Percentiles rank a stretch among this genome's conserved stretches.
These are phyloP conservation scores for Pseudogymnoascus sp. DNA, from an alignment of 2,329 filamentous ascomycete species.

Conservation along the genomic window DNA sequence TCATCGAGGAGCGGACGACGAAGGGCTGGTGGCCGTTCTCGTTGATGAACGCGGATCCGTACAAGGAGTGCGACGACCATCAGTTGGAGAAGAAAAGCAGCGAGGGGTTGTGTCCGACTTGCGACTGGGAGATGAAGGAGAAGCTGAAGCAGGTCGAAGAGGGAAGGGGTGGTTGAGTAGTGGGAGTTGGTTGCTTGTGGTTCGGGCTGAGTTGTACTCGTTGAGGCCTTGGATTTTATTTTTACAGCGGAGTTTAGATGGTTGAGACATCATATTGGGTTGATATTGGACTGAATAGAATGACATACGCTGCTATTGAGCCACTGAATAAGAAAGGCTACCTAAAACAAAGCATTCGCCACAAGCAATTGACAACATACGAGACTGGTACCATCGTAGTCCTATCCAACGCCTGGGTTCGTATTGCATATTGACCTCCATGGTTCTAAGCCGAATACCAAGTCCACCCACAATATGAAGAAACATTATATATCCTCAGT, in stretches of 20 bases:
- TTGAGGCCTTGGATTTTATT: background rate
- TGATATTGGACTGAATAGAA: background rate
- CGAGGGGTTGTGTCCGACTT: slow-evolving; percentile 2
- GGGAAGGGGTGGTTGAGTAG: background rate
- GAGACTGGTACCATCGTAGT: background rate
- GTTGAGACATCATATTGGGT: background rate
- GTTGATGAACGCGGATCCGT: background rate
- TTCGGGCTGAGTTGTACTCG: background rate
- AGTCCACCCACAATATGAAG: background rate
- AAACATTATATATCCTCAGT: too few species aligned
- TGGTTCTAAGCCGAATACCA: background rate
- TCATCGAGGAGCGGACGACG: background rate
- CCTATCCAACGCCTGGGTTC: background rate
- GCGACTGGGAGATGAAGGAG: background rate
- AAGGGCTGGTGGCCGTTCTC: background rate
- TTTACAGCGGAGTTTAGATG: background rate
- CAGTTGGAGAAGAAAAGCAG: background rate
- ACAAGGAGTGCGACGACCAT: background rate
- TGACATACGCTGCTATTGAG: background rate
- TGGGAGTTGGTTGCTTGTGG: background rate
- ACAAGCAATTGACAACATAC: background rate
- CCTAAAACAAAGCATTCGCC: background rate
- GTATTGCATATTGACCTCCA: background rate
- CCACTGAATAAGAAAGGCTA: background rate
- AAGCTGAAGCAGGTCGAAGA: background rate